Conservation (phyloP, 164 flowering plant genomes). For the Kalanchoe fedtschenkoi region DNA sequence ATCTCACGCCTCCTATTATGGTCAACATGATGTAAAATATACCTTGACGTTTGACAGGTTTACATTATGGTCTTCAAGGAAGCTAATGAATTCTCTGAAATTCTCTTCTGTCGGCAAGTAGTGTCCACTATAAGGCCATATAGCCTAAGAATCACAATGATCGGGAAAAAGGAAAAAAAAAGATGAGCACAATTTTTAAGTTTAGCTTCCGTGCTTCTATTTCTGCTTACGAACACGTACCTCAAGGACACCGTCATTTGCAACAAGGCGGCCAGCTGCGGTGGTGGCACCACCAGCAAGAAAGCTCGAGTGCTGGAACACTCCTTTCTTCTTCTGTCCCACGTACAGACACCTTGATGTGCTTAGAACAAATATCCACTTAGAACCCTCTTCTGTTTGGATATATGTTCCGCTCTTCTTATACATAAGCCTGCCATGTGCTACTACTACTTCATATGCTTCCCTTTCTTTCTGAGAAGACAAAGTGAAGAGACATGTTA, state of each 20-base stretch:
- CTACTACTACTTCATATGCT: conserved; percentile 48
- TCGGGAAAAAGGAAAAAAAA: too few relatives aligned
- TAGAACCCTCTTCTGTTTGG: conserved; percentile 44
- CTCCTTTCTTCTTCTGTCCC: conserved; percentile 56
- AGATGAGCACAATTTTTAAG: not conserved
- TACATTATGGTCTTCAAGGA: conserved; percentile 47
- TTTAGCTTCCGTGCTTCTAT: not conserved
- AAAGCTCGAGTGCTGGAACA: conserved; percentile 50
- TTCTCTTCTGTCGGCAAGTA: conserved; percentile 72
- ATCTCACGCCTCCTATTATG: too few relatives aligned
- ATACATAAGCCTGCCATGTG: conserved; percentile 46
- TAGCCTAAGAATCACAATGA: conserved; percentile 35
- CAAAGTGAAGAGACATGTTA: not conserved
- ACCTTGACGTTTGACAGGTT: conserved; percentile 66
- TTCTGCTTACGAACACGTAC: conserved; percentile 14
- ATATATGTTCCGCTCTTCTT: conserved; percentile 28
- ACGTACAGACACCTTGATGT: conserved; percentile 53
- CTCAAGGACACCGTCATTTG: conserved; percentile 49
- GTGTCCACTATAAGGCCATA: conserved; percentile 78
- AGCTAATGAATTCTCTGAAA: conserved; percentile 54
- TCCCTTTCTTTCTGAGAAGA: conserved; percentile 49
- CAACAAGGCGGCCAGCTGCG: conserved; percentile 73
- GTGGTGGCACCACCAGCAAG: conserved; percentile 67
- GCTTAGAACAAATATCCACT: conserved; percentile 76
- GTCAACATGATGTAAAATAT: not conserved